Evolutionary conservation across 1,284 basidiomycete genomes (phyloP).

Genomic region (Puccinia triticina): DNA sequence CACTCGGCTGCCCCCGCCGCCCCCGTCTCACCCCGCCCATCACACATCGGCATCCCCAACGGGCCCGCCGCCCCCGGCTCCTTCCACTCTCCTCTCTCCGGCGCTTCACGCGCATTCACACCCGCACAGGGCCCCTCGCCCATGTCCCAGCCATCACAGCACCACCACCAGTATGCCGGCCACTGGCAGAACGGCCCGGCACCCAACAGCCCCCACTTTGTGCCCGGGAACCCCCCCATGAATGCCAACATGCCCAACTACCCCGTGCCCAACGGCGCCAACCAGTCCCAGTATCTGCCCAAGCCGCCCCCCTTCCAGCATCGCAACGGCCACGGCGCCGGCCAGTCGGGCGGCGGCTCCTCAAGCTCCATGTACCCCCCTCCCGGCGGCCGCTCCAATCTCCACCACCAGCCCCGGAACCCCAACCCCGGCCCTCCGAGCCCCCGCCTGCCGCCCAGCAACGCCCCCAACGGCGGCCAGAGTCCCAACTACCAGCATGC

Average conservation of each 20-base stretch:
- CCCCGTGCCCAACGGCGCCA: conserved; percentile 38
- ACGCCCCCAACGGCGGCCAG: conserved; percentile 34
- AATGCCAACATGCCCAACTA: conserved; percentile 49
- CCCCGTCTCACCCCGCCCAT: conserved; percentile 40
- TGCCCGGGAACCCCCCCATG: conserved; percentile 28
- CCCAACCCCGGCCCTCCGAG: conserved; percentile 19
- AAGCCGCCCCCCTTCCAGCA: conserved; percentile 44
- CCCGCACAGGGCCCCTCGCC: conserved; percentile 40
- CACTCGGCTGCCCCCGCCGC: conserved; percentile 5
- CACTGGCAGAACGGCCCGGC: conserved; percentile 46
- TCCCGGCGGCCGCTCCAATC: conserved; percentile 25
- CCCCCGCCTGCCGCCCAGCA: conserved; percentile 30
- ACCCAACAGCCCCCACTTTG: conserved; percentile 44
- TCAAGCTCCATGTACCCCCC: conserved; percentile 30
- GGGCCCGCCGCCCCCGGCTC: conserved; percentile 22
- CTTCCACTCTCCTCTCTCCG: conserved; percentile 47
- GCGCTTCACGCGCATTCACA: conserved; percentile 50
- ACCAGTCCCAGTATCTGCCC: conserved; percentile 36
- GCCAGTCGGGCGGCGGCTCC: background rate
- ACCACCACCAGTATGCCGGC: conserved; percentile 35
- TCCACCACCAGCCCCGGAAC: conserved; percentile 38
- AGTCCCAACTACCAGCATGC: conserved; percentile 30
- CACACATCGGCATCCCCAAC: conserved; percentile 28
- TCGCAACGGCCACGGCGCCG: conserved; percentile 47
- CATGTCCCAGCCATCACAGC: conserved; percentile 36